These are phyloP conservation scores for Saccharum officinarum DNA, from an alignment of 176 grass and related monocot genomes.

Conservation along the genomic window DNA sequence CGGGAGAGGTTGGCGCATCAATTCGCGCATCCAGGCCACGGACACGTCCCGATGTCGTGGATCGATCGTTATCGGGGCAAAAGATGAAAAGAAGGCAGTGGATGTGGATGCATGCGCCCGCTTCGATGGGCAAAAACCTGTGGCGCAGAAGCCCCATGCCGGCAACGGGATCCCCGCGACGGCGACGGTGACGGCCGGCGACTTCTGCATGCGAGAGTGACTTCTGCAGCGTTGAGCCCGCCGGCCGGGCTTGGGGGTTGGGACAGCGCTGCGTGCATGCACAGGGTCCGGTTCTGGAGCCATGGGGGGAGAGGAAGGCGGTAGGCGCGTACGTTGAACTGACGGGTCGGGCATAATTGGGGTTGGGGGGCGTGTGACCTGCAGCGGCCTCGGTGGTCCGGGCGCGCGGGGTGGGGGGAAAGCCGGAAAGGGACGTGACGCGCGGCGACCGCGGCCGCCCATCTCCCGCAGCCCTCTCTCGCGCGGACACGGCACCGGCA, in stretches of 20 bases:
- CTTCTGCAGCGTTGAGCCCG: neutral
- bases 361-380: slow-evolving; percentile 16
- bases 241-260: neutral
- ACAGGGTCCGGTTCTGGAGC: slow-evolving; percentile 27
- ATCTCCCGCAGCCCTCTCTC: slow-evolving; percentile 25
- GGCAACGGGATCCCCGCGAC: neutral
- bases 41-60: neutral
- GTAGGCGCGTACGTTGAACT: slow-evolving; percentile 12
- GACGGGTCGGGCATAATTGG: slow-evolving; percentile 34
- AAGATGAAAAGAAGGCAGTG: neutral
- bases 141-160: slow-evolving; percentile 24
- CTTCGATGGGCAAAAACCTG: slow-evolving; percentile 2
- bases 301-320: neutral
- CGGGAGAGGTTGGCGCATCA: slow-evolving; percentile 38
- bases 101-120: too few relatives aligned
- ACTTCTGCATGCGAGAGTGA: neutral
- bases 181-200: neutral
- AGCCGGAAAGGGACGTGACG: slow-evolving; percentile 37
- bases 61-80: neutral
- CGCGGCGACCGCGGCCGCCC: slow-evolving; percentile 18
- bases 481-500: slow-evolving; percentile 38
- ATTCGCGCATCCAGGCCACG: slow-evolving; percentile 23
- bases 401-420: neutral
- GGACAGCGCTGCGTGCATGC: slow-evolving; percentile 39
- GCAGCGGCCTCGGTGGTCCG: slow-evolving; percentile 26